These are phyloP conservation scores for Lactifluus piperatus DNA, from an alignment of 768 basidiomycete genomes.

Conservation along the genomic window DNA sequence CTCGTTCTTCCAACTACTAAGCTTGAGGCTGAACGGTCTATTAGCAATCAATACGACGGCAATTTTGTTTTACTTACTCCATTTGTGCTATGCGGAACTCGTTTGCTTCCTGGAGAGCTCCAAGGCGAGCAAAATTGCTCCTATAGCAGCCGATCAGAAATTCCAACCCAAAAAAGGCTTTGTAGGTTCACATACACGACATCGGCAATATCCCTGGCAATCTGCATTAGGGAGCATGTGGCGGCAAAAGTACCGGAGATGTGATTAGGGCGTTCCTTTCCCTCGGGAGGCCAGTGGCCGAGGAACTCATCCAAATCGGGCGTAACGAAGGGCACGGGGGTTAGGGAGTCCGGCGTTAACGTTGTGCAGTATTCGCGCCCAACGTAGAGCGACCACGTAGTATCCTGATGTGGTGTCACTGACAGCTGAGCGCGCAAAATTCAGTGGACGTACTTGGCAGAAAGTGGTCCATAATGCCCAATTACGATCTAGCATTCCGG, in stretches of 20 bases:
- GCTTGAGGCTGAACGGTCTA: conserved; percentile 8
- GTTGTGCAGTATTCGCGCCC: conserved; percentile 49
- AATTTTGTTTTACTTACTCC: conserved; percentile 8
- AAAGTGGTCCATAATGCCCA: conserved; percentile 56
- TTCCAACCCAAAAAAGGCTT: not conserved
- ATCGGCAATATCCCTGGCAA: conserved; percentile 16
- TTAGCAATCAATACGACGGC: not conserved
- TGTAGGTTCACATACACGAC: conserved; percentile 8
- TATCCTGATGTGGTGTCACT: conserved; percentile 33
- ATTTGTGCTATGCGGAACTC: conserved; percentile 18
- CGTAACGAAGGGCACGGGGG: conserved; percentile 40
- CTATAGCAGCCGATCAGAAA: conserved; percentile 2
- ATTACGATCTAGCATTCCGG: conserved; percentile 48
- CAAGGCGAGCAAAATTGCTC: conserved; percentile 17
- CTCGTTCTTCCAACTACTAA: conserved; percentile 18
- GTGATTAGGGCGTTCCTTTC: conserved; percentile 15
- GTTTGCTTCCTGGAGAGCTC: conserved; percentile 8
- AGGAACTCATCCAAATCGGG: conserved; percentile 40
- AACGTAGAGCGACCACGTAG: conserved; percentile 60
- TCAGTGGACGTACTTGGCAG: conserved; percentile 33
- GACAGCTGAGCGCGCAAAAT: not conserved
- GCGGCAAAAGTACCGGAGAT: conserved; percentile 17
- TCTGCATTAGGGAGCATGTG: conserved; percentile 18
- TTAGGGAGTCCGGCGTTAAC: conserved; percentile 29
- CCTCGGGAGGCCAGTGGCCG: conserved; percentile 36